Evolutionary conservation across 371 early-diverging fungal genomes (phyloP).

Genomic region (Entomophthora muscae): DNA sequence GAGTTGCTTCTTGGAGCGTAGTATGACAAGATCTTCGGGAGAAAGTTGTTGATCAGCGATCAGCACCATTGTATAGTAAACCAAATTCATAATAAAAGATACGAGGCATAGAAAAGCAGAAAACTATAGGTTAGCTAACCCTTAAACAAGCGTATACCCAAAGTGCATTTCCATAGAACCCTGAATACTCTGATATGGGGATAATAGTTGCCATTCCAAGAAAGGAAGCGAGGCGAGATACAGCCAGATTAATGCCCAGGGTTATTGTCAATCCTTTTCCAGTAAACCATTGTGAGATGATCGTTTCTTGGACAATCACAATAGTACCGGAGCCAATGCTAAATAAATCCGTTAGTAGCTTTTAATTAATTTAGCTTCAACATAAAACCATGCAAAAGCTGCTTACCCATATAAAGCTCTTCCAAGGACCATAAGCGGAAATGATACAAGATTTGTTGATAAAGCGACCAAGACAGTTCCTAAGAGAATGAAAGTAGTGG

Average conservation of each 20-base stretch:
- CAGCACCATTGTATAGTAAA: slow-evolving; percentile 31
- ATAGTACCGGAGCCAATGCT: slow-evolving; percentile 1
- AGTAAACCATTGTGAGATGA: slow-evolving; percentile 2
- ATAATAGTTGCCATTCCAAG: slow-evolving; percentile 18
- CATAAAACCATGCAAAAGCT: background rate
- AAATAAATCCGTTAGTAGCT: too few species aligned
- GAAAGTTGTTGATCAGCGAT: slow-evolving; percentile 15
- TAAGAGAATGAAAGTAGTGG: slow-evolving; percentile 8
- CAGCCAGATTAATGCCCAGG: slow-evolving; percentile 29
- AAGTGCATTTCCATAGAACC: slow-evolving; percentile 1
- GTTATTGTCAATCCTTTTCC: slow-evolving; percentile 16
- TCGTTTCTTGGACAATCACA: slow-evolving; percentile 4
- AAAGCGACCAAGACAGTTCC: slow-evolving; percentile 13
- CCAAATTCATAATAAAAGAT: slow-evolving; percentile 34
- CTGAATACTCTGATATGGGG: background rate
- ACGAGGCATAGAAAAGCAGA: slow-evolving; percentile 35
- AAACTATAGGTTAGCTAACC: slow-evolving; percentile 15
- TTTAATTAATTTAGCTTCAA: too few species aligned
- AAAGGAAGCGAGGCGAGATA: slow-evolving; percentile 28
- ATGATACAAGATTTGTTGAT: background rate
- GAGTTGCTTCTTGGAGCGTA: slow-evolving; percentile 37
- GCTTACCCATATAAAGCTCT: background rate
- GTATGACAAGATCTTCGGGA: slow-evolving; percentile 18
- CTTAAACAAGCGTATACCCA: background rate
- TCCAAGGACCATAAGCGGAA: background rate